A percentile compares a stretch with the other conserved stretches of the same genome.
Conservation (phyloP, 306 rosid genomes). For the Alnus glutinosa region DNA sequence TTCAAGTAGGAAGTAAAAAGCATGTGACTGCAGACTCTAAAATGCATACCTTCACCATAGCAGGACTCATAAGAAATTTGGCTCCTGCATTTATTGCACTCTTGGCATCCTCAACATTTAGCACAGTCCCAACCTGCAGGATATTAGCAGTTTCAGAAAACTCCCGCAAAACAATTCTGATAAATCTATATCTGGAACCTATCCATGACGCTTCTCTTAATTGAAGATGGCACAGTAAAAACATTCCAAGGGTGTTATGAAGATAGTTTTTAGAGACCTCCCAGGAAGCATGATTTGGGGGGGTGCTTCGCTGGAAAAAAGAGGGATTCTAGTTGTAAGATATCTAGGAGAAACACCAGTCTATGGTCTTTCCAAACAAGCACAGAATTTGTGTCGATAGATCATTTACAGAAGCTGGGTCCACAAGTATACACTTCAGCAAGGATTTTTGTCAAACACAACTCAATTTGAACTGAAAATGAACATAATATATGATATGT, state of each 20-base stretch:
- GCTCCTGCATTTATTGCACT: conserved; percentile 76
- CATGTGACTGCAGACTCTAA: background rate
- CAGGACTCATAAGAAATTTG: conserved; percentile 91
- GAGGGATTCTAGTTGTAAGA: too few species aligned
- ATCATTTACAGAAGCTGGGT: conserved; percentile 9
- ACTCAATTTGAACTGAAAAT: background rate
- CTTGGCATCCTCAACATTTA: conserved; percentile 75
- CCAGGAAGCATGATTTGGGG: too few species aligned
- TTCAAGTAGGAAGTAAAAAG: background rate
- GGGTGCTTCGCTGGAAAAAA: too few species aligned
- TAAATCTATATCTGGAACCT: background rate
- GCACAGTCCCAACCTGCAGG: conserved; percentile 88
- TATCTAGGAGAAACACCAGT: background rate
- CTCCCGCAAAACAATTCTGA: conserved; percentile 2
- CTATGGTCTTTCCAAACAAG: background rate
- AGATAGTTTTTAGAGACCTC: background rate
- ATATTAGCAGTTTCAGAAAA: conserved; percentile 30
- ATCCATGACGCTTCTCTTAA: background rate
- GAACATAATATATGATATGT: conserved; percentile 7
- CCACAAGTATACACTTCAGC: conserved; percentile 11
- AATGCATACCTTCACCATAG: conserved; percentile 59
- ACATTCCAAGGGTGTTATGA: background rate
- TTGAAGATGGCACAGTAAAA: background rate
- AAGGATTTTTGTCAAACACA: conserved; percentile 11
- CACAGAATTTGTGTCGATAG: conserved; percentile 5